A percentile compares a stretch with the other conserved stretches of the same genome.
Conservation (phyloP, 2,329 filamentous ascomycete genomes). For the Lasiodiplodia hormozganensis region DNA sequence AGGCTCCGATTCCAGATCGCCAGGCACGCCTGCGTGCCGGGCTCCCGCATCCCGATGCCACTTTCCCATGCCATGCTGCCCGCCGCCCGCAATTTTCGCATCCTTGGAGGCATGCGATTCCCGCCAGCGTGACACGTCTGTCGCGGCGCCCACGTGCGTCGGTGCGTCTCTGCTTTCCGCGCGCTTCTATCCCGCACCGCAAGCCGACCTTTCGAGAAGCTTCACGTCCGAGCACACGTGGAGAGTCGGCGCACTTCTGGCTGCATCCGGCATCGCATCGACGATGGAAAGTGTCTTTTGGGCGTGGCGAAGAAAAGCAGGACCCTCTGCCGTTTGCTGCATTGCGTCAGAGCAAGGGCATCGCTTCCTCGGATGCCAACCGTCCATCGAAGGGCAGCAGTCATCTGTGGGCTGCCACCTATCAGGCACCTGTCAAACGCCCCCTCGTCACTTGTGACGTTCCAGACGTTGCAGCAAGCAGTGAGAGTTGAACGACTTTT, state of each 20-base stretch:
- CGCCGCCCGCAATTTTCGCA: slow-evolving; percentile 8
- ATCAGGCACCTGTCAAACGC: no score
- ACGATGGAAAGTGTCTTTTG: not conserved
- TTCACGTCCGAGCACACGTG: not conserved
- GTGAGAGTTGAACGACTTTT: not conserved
- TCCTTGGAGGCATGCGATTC: slow-evolving; percentile 10
- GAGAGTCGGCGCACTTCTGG: not conserved
- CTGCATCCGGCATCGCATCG: slow-evolving; percentile 7
- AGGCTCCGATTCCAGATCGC: slow-evolving; percentile 4
- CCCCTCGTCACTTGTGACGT: no score
- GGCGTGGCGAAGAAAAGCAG: not conserved
- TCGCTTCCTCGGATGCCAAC: not conserved
- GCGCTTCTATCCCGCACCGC: slow-evolving; percentile 5
- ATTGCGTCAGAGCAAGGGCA: not conserved
- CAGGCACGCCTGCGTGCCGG: slow-evolving; percentile 20
- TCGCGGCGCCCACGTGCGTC: slow-evolving; percentile 15
- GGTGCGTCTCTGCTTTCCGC: not conserved
- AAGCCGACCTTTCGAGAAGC: slow-evolving; percentile 1
- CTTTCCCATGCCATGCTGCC: slow-evolving; percentile 14
- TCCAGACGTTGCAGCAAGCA: no score
- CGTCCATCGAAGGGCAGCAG: not conserved
- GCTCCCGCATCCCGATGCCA: slow-evolving; percentile 9
- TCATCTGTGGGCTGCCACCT: not conserved
- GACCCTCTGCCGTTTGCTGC: not conserved
- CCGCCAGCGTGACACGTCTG: not conserved